These are phyloP conservation scores for Candida tibetensis DNA, from an alignment of 805 yeast genomes.

Conservation along the genomic window DNA sequence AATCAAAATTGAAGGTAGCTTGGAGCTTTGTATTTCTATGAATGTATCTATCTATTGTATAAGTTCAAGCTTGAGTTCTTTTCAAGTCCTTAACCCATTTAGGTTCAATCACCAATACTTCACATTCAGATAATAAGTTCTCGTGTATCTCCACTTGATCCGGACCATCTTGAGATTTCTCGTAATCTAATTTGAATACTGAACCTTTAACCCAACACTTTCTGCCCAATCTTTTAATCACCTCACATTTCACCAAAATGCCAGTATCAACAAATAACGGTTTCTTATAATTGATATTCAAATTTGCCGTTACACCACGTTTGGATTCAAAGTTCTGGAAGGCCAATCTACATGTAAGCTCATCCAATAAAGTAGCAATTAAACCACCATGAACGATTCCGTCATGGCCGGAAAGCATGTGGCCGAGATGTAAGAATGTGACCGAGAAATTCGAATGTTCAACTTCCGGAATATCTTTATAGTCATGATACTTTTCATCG, in stretches of 20 bases:
- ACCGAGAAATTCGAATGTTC: constrained; percentile 23
- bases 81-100: constrained; percentile 34
- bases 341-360: constrained; percentile 41
- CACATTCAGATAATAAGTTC: constrained; percentile 34
- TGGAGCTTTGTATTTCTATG: no score
- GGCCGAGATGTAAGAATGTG: constrained; percentile 41
- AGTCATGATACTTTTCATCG: constrained; percentile 13
- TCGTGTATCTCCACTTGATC: constrained; percentile 19
- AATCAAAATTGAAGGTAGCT: no score
- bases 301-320: constrained; percentile 44
- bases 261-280: constrained; percentile 34
- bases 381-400: constrained; percentile 45
- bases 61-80: background rate
- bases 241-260: constrained; percentile 33
- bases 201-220: constrained; percentile 40
- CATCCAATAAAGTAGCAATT: constrained; percentile 42
- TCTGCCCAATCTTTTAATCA: constrained; percentile 33
- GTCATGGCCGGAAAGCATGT: constrained; percentile 37
- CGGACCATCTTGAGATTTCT: constrained; percentile 11
- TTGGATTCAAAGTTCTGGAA: constrained; percentile 39
- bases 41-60: no score
- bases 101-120: constrained; percentile 42
- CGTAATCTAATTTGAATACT: constrained; percentile 25
- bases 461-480: background rate
- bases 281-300: constrained; percentile 37